phyloP scores from a whole-genome alignment of 2,329 filamentous ascomycete species.

The Fusarium sp. region DNA sequence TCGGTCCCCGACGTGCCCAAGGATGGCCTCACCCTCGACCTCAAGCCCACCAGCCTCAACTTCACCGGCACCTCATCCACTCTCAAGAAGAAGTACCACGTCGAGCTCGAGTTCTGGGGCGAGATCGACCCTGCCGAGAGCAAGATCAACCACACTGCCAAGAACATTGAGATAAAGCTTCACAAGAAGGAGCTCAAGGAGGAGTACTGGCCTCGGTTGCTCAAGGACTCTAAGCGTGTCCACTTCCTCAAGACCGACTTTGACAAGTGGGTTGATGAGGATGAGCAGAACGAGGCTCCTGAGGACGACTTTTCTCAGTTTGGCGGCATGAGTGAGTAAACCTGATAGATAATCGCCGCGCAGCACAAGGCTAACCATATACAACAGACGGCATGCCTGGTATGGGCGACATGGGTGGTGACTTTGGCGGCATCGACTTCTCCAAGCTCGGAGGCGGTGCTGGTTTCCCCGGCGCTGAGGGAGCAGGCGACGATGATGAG shows the following conservation, averaged over 20 bases:
- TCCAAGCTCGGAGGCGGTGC: constrained; percentile 77
- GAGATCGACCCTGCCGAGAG: constrained; percentile 87
- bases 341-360: background rate
- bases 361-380: constrained; percentile 6
- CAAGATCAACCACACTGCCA: constrained; percentile 86
- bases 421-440: constrained; percentile 91
- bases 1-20: constrained; percentile 83
- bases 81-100: constrained; percentile 85
- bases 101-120: constrained; percentile 85
- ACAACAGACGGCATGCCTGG: constrained; percentile 62
- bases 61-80: constrained; percentile 85
- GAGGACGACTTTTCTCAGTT: constrained; percentile 80
- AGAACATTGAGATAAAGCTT: constrained; percentile 88
- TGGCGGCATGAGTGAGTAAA: constrained; percentile 67
- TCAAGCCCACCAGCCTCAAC: constrained; percentile 76
- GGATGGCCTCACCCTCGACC: constrained; percentile 78
- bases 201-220: constrained; percentile 93
- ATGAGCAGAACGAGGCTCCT: constrained; percentile 90
- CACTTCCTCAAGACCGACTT: constrained; percentile 99
- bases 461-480: constrained; percentile 63
- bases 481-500: constrained; percentile 57
- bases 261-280: constrained; percentile 99
- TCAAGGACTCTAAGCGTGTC: constrained; percentile 87
- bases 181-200: constrained; percentile 96
- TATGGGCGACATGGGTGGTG: constrained; percentile 63